Evolutionary conservation across 805 yeast species (phyloP).

Genomic region (Vanderwaltozyma tropicalis): DNA sequence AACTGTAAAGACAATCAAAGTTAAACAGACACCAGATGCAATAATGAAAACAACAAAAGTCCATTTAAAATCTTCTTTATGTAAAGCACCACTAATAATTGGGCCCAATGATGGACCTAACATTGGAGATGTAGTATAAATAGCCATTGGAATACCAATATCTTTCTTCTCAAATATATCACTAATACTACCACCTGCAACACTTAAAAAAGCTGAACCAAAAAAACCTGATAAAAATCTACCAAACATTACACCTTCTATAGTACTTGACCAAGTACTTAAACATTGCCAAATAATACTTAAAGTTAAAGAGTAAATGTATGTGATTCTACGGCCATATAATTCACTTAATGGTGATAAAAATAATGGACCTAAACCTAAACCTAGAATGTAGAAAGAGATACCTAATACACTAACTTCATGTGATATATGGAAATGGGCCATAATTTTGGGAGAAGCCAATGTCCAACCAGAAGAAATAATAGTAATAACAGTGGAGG

Average conservation of each 20-base stretch:
- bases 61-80: slow-evolving; percentile 54
- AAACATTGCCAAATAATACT: slow-evolving; percentile 48
- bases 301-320: slow-evolving; percentile 49
- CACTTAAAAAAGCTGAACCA: slow-evolving; percentile 65
- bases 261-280: slow-evolving; percentile 47
- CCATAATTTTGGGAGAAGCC: slow-evolving; percentile 42
- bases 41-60: slow-evolving; percentile 53
- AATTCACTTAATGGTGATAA: slow-evolving; percentile 62
- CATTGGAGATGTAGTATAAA: slow-evolving; percentile 54
- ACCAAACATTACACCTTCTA: slow-evolving; percentile 53
- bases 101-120: slow-evolving; percentile 68
- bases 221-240: slow-evolving; percentile 62
- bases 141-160: slow-evolving; percentile 60
- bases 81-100: slow-evolving; percentile 45
- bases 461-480: slow-evolving; percentile 62
- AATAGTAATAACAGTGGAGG: slow-evolving; percentile 54
- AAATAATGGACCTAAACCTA: slow-evolving; percentile 58
- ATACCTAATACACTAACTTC: slow-evolving; percentile 50
- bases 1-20: slow-evolving; percentile 34
- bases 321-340: slow-evolving; percentile 50
- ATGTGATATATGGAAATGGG: slow-evolving; percentile 39
- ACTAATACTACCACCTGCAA: slow-evolving; percentile 69
- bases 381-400: slow-evolving; percentile 56
- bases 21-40: slow-evolving; percentile 48
- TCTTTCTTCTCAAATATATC: slow-evolving; percentile 54